Percentiles rank a stretch among this genome's conserved stretches.
phyloP scores from a whole-genome alignment of 75 land plant genomes.

The Cupressus sempervirens region DNA sequence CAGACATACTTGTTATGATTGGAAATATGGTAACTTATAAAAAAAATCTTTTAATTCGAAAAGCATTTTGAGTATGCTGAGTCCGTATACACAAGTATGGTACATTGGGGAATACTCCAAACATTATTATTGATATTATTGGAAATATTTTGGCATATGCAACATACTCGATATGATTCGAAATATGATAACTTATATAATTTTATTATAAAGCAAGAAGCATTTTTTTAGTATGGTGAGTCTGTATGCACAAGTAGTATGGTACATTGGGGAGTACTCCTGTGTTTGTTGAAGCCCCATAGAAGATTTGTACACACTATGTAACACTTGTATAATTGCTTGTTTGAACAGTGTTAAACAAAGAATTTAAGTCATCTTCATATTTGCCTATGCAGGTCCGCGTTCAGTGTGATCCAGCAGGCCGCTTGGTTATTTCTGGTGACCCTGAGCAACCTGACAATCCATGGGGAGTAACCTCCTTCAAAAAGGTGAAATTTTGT shows the following conservation, averaged over 20 bases:
- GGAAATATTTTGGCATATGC: background rate
- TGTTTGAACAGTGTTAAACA: background rate
- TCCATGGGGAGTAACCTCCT: constrained; percentile 97
- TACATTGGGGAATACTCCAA: too few species aligned
- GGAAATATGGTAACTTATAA: background rate
- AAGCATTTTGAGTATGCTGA: too few species aligned
- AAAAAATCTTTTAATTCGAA: too few species aligned
- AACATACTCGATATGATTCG: background rate
- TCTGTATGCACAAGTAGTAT: background rate
- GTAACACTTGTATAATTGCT: background rate
- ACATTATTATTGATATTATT: background rate
- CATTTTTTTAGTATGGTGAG: background rate
- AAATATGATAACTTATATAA: background rate
- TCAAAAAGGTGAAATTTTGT: constrained; percentile 59
- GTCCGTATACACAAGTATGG: too few species aligned
- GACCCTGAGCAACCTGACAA: constrained; percentile 87
- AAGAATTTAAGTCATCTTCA: background rate
- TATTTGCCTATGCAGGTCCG: constrained; percentile 57
- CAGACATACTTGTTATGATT: background rate
- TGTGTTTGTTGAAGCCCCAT: background rate
- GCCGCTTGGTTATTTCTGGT: constrained; percentile 86
- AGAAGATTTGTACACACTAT: background rate
- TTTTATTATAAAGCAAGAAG: background rate
- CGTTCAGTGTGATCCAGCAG: constrained; percentile 94
- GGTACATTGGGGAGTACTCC: background rate